These are phyloP conservation scores for Vanrija pseudolonga DNA, from an alignment of 1,284 basidiomycete genomes.

Conservation along the genomic window DNA sequence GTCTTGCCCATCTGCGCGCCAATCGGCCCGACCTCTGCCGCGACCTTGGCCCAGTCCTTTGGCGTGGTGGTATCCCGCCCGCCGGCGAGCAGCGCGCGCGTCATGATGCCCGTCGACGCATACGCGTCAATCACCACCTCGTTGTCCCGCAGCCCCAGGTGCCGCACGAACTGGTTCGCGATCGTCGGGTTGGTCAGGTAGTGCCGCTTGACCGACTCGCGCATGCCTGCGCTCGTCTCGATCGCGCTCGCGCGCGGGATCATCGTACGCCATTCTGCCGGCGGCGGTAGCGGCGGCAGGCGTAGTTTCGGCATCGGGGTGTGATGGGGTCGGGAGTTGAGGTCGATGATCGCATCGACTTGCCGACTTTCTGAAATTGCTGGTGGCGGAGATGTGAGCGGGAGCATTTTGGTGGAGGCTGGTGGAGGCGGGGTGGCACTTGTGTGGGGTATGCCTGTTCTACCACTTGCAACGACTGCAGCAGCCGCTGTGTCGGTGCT, in stretches of 20 bases:
- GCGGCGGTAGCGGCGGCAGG: constrained; percentile 34
- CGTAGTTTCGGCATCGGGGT: constrained; percentile 21
- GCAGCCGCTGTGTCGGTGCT: too few relatives aligned
- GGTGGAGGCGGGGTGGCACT: too few relatives aligned
- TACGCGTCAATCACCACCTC: constrained; percentile 42
- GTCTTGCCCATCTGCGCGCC: neutral
- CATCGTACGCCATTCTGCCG: constrained; percentile 13
- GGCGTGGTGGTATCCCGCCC: constrained; percentile 18
- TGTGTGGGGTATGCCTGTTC: too few relatives aligned
- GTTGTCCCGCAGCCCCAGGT: constrained; percentile 24
- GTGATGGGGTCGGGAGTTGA: neutral
- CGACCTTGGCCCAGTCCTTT: constrained; percentile 14
- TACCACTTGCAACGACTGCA: too few relatives aligned
- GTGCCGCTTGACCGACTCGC: constrained; percentile 15
- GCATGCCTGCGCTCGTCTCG: neutral
- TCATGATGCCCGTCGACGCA: constrained; percentile 27
- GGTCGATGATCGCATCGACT: too few relatives aligned
- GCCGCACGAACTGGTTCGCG: constrained; percentile 33
- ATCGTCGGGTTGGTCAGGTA: constrained; percentile 24
- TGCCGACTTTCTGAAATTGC: too few relatives aligned
- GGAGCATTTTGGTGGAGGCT: too few relatives aligned
- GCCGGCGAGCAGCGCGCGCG: constrained; percentile 33
- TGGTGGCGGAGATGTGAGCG: too few relatives aligned
- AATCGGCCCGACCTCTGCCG: neutral
- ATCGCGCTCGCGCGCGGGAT: neutral